Conservation (phyloP, 1,284 basidiomycete species). For the Boletus sp. region DNA sequence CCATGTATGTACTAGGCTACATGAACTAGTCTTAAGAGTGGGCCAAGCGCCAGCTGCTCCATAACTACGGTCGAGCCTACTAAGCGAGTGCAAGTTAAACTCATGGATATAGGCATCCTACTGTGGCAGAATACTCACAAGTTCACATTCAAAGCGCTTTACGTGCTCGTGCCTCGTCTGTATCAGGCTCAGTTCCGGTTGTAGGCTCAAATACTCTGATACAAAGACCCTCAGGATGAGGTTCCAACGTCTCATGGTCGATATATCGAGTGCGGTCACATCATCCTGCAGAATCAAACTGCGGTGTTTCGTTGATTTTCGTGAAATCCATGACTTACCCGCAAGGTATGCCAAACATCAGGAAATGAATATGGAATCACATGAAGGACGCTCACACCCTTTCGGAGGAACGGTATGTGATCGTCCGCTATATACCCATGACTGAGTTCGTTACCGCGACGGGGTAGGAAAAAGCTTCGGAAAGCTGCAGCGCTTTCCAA, state of each 20-base stretch:
- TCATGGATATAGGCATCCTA: neutral
- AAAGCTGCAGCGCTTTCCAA: conserved; percentile 42
- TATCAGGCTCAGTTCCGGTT: conserved; percentile 35
- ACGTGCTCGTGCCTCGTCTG: conserved; percentile 8
- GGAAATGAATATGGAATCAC: conserved; percentile 92
- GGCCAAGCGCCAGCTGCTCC: neutral
- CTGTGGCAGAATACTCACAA: conserved; percentile 22
- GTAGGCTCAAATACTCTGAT: conserved; percentile 85
- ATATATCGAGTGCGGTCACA: conserved; percentile 78
- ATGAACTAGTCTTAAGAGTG: neutral
- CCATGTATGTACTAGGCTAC: conserved; percentile 2
- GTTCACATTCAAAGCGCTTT: conserved; percentile 24
- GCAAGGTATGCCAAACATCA: conserved; percentile 83
- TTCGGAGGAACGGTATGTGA: conserved; percentile 85
- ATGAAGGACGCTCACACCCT: conserved; percentile 89
- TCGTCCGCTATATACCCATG: conserved; percentile 85
- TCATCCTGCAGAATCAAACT: conserved; percentile 66
- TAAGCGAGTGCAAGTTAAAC: conserved; percentile 13
- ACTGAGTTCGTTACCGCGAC: conserved; percentile 41
- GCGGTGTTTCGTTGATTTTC: neutral
- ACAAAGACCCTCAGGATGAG: conserved; percentile 86
- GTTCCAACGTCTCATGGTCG: conserved; percentile 89
- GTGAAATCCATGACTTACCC: conserved; percentile 43
- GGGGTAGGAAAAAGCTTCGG: conserved; percentile 63
- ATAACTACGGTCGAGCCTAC: conserved; percentile 19